Evolutionary conservation across 257 asterid species (phyloP), one percentile per base, ranked within the genome.

Genomic region (Solanum lycopersicoides): DNA sequence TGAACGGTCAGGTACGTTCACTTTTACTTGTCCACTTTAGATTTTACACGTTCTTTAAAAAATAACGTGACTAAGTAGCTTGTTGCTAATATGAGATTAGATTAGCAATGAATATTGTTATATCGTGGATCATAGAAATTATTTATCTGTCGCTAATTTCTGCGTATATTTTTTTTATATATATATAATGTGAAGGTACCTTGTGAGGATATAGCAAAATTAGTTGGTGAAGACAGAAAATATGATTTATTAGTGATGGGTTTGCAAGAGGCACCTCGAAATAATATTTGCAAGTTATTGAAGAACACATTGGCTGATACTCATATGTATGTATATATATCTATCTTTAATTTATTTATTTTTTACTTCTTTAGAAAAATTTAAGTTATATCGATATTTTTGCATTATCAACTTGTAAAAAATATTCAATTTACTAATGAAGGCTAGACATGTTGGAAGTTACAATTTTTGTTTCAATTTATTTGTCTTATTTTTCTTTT

Each of bases 211-310:
- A 86, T 95, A 72, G 72, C 74, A 68, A 93, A 89, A 87, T 86
- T 95, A 84, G 93, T 94, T 21, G 94, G 93, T 18, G 88, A 77
- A 59, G 93, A 91, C 25, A 88, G 90, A 83, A 92, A 92, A 88
- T 93, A 88, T 42, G 96, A 94, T 88, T 87, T 95, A 42, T 89
- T 95, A 2, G 97, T 94, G 84, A 88, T 94, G 73, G 98, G 98
- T 42, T 89, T 95, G 90, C 98, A 95, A 85, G 98, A 95, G 79
- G 98, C 89, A 79, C 96, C 97, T 3, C 72, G 91, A 6, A 76
- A 50, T 25, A 92, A 95, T 59, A 80, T 95, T 83, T 45, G 88
- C 77, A 89, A 83, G 83, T 47, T 94, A 39, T 87, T 95, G 88
- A 92, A 92, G 89, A 89, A 86, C 13, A 91, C 89, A 77, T 82